Base-by-base conservation (phyloP, 805 yeast genomes). In the Candida sonorensis region DNA sequence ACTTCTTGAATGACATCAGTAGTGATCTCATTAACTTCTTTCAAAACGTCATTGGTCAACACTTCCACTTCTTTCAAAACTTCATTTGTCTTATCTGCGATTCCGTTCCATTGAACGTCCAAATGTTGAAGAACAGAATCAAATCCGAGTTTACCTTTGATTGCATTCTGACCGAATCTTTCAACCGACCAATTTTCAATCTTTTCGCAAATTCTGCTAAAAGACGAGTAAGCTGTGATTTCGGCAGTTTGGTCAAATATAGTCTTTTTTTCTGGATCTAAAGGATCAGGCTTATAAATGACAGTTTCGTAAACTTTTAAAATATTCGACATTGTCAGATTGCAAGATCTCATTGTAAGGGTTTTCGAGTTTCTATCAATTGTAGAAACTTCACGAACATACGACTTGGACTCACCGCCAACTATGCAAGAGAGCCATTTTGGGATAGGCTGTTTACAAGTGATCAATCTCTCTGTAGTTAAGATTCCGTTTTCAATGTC, bases 121-220 rank as follows among this genome's bases (percentile, higher is more conserved):
- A 75, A 59, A 9, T 66, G 51, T 35, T 72, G 54, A 35, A 90
- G 64, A 3, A 92, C 97, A 3, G 73, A 56, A 41, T 92, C 97
- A 45, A 90, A 88, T 0, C 96, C 98, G 19, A 59, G 45, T 45
- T 77, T 81, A 19, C 98, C 98, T 45, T 73, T 73, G 34, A 59
- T 60, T 11, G 97, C 96, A 56, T 90, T 90, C 53, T 84, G 92
- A 27, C 78, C 75, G 57, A 90, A 92, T 53, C 97, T 66, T 50
- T 83, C 84, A 5, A 85, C 81, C 0, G 88, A 75, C 95, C 96
- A 90, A 30, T 86, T 94, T 57, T 90, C 98, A 40, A 90, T 66
- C 55, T 82, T 79, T 51, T 77, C 82, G 54, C 94, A 81, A 5
- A 92, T 58, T 37, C 74, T 69, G 34, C 67, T 59, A 59, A 86